phyloP scores from a whole-genome alignment of 495 filamentous ascomycete species.

The Evansstolkia leycettana region DNA sequence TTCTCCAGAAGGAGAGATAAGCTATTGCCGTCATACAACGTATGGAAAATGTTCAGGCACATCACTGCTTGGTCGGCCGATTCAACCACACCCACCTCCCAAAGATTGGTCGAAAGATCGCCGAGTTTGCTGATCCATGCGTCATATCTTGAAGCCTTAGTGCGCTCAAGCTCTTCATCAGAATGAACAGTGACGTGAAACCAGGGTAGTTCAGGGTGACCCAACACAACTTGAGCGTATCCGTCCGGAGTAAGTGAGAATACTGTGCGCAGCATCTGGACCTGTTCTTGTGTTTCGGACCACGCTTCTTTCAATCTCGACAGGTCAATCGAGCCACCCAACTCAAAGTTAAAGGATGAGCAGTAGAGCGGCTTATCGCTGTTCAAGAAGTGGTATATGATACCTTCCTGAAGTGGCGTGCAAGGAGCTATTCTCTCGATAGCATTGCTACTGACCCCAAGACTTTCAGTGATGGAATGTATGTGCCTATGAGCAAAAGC shows the following conservation, averaged over 20 bases:
- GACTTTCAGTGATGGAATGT: conserved; percentile 28
- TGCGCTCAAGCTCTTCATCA: conserved; percentile 15
- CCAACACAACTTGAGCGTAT: conserved; percentile 55
- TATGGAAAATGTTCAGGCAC: conserved; percentile 62
- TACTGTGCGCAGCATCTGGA: conserved; percentile 50
- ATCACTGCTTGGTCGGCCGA: conserved; percentile 24
- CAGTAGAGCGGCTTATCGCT: conserved; percentile 50
- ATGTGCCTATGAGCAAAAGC: conserved; percentile 45
- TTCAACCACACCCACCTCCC: conserved; percentile 31
- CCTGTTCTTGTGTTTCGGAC: conserved; percentile 26
- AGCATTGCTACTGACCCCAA: conserved; percentile 29
- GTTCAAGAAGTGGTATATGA: conserved; percentile 55
- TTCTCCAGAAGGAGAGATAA: conserved; percentile 43
- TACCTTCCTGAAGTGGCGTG: conserved; percentile 68
- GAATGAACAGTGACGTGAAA: conserved; percentile 13
- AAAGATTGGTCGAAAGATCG: conserved; percentile 17
- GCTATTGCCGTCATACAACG: conserved; percentile 65
- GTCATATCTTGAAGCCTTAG: conserved; percentile 14
- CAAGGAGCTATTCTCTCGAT: conserved; percentile 64
- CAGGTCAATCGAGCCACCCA: conserved; percentile 29
- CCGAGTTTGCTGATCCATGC: conserved; percentile 30
- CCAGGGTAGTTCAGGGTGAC: conserved; percentile 34
- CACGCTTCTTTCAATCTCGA: conserved; percentile 38
- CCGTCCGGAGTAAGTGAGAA: conserved; percentile 59
- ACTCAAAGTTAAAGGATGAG: conserved; percentile 49